Evolutionary conservation across 352 stramenopile species (phyloP), one percentile per base, ranked within the genome.

Genomic region (Pythium chondricola): DNA sequence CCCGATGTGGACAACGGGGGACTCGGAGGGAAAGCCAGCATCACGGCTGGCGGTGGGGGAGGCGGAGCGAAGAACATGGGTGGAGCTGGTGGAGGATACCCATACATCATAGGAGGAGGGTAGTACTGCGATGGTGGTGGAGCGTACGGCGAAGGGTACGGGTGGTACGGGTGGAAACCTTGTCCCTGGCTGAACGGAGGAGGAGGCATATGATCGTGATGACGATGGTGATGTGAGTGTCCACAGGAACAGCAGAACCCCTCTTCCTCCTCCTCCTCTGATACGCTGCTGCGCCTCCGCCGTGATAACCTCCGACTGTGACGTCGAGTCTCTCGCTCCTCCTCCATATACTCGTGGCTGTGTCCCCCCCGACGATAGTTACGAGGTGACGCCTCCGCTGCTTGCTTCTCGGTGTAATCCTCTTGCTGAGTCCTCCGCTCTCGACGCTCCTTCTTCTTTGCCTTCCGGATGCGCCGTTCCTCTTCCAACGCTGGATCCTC

Each of bases 101-200:
- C 42, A 16, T 51, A 52, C 42, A 46, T 41, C 25, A 42, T 43
- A 17, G 52, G 37, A 16, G 27, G 27, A 11, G 42, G 5, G 29
- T 47, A 48, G n/a, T 36, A 58, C 36, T 26, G 46, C 8, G 38
- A 38, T 20, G 52, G 30, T n/a, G 43, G 24, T 16, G 42, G 17
- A 36, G 29, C 35, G 14, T 42, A 18, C 1, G 29, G 31, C 9
- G 52, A 37, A 24, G 48, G 38, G 9, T 30, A 44, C 18, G 43
- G 37, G 43, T 58, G 42, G 30, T 33, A 41, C 16, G 36, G 29
- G 4, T 36, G 14, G n/a, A 31, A 16, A 21, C 18, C 14, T 13
- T 48, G 27, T 44, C 25, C 29, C 17, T 24, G 49, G 40, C 31
- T 39, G 49, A 27, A 33, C 8, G 29, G 29, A 33, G 29, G 29